phyloP scores from a whole-genome alignment of 257 asterid species.

The Pogostemon cablin region DNA sequence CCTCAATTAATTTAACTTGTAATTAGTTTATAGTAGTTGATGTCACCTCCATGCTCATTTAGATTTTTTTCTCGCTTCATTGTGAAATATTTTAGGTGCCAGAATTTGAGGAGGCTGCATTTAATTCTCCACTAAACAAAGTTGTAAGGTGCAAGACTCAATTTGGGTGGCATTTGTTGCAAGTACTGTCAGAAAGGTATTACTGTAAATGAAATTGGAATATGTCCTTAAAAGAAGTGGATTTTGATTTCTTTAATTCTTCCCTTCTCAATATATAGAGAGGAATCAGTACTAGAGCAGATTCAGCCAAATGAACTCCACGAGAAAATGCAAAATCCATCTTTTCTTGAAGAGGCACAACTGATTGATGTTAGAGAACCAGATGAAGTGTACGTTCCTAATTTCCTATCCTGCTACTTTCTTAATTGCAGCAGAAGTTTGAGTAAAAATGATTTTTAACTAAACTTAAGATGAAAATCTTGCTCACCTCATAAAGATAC shows the following conservation, averaged over 20 bases:
- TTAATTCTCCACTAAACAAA: constrained; percentile 70
- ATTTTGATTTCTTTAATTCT: constrained; percentile 34
- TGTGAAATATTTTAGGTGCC: constrained; percentile 65
- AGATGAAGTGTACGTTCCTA: constrained; percentile 85
- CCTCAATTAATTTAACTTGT: constrained; percentile 14
- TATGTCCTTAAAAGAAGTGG: constrained; percentile 24
- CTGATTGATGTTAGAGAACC: constrained; percentile 98
- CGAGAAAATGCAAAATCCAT: constrained; percentile 80
- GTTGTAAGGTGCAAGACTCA: constrained; percentile 83
- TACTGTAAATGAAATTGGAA: constrained; percentile 12
- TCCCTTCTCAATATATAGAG: constrained; percentile 50
- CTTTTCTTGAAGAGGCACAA: constrained; percentile 80
- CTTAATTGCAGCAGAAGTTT: constrained; percentile 20
- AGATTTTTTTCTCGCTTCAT: constrained; percentile 28
- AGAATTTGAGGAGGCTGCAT: constrained; percentile 97
- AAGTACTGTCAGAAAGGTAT: constrained; percentile 94
- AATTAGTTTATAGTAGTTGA: constrained; percentile 5
- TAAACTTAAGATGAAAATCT: background rate
- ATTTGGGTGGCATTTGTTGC: constrained; percentile 97
- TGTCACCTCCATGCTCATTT: constrained; percentile 17
- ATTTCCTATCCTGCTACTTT: constrained; percentile 14
- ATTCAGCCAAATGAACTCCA: constrained; percentile 81
- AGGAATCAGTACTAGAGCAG: constrained; percentile 65
- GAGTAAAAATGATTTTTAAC: constrained; percentile 1
- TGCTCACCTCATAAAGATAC: background rate